phyloP scores from a whole-genome alignment of 805 yeast species.

The Yarrowia osloensis region DNA sequence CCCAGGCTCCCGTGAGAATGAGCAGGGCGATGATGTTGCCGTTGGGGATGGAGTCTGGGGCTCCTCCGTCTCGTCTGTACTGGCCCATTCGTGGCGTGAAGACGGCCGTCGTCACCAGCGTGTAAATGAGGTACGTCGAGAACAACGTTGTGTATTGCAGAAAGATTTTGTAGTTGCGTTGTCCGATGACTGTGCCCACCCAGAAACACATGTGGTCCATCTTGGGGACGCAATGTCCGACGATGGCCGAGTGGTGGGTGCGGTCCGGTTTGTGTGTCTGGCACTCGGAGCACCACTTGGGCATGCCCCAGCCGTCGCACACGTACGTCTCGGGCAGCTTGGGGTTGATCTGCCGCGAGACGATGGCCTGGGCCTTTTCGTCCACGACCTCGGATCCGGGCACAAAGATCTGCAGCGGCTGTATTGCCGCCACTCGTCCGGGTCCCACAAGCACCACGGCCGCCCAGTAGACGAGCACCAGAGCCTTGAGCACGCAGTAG shows the following conservation, averaged over 20 bases:
- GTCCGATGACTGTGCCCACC: slow-evolving; percentile 74
- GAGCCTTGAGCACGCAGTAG: slow-evolving; percentile 37
- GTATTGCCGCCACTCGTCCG: slow-evolving; percentile 48
- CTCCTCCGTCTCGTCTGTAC: slow-evolving; percentile 34
- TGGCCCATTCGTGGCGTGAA: slow-evolving; percentile 40
- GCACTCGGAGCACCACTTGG: slow-evolving; percentile 73
- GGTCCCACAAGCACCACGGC: slow-evolving; percentile 57
- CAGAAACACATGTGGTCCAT: slow-evolving; percentile 86
- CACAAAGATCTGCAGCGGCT: background rate
- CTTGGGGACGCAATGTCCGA: slow-evolving; percentile 60
- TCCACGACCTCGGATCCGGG: slow-evolving; percentile 15
- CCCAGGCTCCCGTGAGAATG: slow-evolving; percentile 49
- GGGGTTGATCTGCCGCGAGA: slow-evolving; percentile 34
- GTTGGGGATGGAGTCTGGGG: slow-evolving; percentile 38
- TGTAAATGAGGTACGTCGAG: slow-evolving; percentile 45
- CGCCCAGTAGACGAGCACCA: slow-evolving; percentile 49
- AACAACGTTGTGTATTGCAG: slow-evolving; percentile 49
- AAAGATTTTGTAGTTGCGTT: slow-evolving; percentile 62
- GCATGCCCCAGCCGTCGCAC: slow-evolving; percentile 74
- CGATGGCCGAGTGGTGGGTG: slow-evolving; percentile 65
- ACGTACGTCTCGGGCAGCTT: slow-evolving; percentile 59
- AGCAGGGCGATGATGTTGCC: slow-evolving; percentile 55
- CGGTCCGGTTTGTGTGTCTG: slow-evolving; percentile 65
- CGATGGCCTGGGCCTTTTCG: background rate
- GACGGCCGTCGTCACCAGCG: slow-evolving; percentile 46